A percentile compares a stretch with the other conserved stretches of the same genome.
These are phyloP conservation scores for Ceratocystis papillata DNA, from an alignment of 2,329 filamentous ascomycete genomes.

Conservation along the genomic window DNA sequence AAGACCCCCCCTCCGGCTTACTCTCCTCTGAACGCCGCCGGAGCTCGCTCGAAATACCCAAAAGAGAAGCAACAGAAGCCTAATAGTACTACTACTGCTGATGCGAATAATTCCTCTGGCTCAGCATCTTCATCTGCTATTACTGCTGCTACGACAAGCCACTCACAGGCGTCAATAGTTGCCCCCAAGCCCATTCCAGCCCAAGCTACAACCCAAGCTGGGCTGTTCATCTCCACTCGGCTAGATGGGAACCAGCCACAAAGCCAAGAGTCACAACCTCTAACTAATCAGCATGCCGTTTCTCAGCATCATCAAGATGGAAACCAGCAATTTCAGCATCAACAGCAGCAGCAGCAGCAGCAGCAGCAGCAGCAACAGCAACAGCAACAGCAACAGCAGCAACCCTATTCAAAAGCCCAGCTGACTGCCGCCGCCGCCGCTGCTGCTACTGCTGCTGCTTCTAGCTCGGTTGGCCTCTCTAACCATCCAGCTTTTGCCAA, in stretches of 20 bases:
- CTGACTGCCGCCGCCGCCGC: conserved; percentile 34
- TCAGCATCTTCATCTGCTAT: conserved; percentile 25
- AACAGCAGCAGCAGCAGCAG: neutral
- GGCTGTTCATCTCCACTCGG: conserved; percentile 21
- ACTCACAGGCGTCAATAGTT: conserved; percentile 16
- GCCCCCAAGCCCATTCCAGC: conserved; percentile 24
- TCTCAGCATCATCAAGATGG: conserved; percentile 9
- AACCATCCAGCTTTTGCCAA: conserved; percentile 88
- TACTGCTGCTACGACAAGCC: conserved; percentile 14
- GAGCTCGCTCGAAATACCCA: conserved; percentile 52
- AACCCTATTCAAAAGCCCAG: conserved; percentile 20
- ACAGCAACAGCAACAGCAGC: conserved; percentile 16
- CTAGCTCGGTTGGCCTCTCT: conserved; percentile 45
- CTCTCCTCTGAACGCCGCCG: conserved; percentile 56
- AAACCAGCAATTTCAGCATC: neutral
- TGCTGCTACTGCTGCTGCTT: conserved; percentile 35
- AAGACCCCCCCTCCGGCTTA: conserved; percentile 93
- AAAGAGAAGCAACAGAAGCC: conserved; percentile 58
- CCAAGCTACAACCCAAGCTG: conserved; percentile 15
- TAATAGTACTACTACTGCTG: conserved; percentile 29
- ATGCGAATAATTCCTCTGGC: conserved; percentile 25
- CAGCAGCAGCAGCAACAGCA: conserved; percentile 8
- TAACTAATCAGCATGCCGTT: neutral
- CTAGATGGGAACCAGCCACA: conserved; percentile 17
- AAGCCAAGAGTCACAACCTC: conserved; percentile 13